phyloP scores from a whole-genome alignment of 495 filamentous ascomycete species.

The Penicillium canariense region DNA sequence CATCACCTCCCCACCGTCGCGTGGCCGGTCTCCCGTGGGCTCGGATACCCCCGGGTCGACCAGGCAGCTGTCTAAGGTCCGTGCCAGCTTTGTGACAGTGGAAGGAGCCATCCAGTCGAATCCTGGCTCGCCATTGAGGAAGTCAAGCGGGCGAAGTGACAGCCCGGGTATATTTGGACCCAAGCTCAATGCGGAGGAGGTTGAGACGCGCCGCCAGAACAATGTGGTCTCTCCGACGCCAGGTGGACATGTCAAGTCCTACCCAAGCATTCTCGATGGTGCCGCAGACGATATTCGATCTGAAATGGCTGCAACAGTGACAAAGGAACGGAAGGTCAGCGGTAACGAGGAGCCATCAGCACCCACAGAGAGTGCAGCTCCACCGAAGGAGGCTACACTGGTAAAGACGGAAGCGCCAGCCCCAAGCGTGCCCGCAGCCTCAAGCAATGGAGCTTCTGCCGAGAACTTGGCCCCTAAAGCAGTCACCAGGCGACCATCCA shows the following conservation, averaged over 20 bases:
- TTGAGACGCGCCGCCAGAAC: constrained; percentile 30
- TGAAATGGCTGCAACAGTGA: constrained; percentile 1
- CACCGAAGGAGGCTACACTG: constrained; percentile 15
- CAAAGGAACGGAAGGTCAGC: constrained; percentile 2
- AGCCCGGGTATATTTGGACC: constrained; percentile 33
- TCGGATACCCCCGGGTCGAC: constrained; percentile 44
- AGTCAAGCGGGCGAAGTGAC: constrained; percentile 36
- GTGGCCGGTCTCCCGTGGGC: constrained; percentile 68
- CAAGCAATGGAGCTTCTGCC: constrained; percentile 12
- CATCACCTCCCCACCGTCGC: constrained; percentile 60
- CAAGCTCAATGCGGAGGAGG: constrained; percentile 35
- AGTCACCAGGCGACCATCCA: constrained; percentile 41
- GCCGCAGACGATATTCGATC: constrained; percentile 6
- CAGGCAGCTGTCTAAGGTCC: constrained; percentile 71
- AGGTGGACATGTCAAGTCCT: constrained; percentile 13
- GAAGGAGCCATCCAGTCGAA: constrained; percentile 47
- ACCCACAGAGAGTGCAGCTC: constrained; percentile 1
- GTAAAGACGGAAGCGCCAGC: constrained; percentile 21
- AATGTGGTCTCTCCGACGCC: constrained; percentile 30
- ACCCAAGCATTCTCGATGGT: constrained; percentile 17
- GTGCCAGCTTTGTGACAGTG: constrained; percentile 81
- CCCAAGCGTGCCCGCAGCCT: constrained; percentile 6
- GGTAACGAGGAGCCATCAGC: constrained; percentile 8
- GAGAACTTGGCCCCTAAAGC: constrained; percentile 33
- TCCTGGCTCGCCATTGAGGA: constrained; percentile 35